These are phyloP conservation scores for Botrytis fabae DNA, from an alignment of 2,329 filamentous ascomycete species.

Conservation along the genomic window DNA sequence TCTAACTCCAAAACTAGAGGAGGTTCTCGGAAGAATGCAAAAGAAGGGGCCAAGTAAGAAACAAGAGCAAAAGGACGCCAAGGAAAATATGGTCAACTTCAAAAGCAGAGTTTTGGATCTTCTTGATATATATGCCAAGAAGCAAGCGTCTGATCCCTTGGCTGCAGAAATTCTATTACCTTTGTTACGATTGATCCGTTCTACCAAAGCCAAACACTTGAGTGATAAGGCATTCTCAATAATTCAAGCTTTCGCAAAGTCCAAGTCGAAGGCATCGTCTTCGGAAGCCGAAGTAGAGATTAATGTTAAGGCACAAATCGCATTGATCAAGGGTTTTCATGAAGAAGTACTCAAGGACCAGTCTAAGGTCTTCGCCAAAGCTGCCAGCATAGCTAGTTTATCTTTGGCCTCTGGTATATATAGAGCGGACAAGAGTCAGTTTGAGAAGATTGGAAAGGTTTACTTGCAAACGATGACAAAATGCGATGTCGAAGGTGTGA, in stretches of 20 bases:
- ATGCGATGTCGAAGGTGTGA: conserved; percentile 59
- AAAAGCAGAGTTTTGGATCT: conserved; percentile 92
- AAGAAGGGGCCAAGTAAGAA: conserved; percentile 68
- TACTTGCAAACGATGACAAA: conserved; percentile 62
- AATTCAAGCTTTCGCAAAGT: conserved; percentile 69
- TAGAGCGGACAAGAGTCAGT: conserved; percentile 51
- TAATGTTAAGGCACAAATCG: conserved; percentile 46
- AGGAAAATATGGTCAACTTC: conserved; percentile 87
- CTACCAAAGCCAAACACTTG: conserved; percentile 74
- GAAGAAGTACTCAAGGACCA: conserved; percentile 60
- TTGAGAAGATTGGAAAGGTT: conserved; percentile 59
- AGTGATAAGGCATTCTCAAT: conserved; percentile 71
- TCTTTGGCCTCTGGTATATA: conserved; percentile 65
- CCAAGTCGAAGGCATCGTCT: conserved; percentile 57
- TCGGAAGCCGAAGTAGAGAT: conserved; percentile 46
- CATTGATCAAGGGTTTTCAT: conserved; percentile 67
- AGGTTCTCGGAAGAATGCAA: conserved; percentile 75
- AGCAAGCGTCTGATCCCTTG: conserved; percentile 67
- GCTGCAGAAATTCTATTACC: conserved; percentile 72
- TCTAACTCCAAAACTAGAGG: conserved; percentile 77
- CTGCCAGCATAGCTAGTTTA: conserved; percentile 72
- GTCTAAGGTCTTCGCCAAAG: conserved; percentile 70
- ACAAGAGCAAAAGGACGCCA: conserved; percentile 83
- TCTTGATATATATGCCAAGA: conserved; percentile 79
- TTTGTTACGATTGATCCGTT: conserved; percentile 72